phyloP scores from a whole-genome alignment of 2,329 filamentous ascomycete species.

The Alternaria consortialis region DNA sequence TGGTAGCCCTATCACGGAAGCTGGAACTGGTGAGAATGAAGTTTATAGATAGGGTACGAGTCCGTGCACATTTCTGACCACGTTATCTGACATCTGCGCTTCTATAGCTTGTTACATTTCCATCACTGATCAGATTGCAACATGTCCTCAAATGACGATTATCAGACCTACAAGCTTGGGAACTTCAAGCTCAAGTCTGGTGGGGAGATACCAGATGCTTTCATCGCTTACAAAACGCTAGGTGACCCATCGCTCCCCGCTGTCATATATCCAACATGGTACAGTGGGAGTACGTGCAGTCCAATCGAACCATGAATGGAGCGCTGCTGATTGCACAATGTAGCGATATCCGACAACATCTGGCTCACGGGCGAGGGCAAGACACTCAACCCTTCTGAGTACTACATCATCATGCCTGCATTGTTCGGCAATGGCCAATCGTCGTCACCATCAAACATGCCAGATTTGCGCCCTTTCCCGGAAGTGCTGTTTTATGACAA shows the following conservation, averaged over 20 bases:
- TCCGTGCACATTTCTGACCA: background rate
- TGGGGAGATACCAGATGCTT: conserved; percentile 67
- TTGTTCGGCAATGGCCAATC: conserved; percentile 76
- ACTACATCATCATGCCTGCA: conserved; percentile 74
- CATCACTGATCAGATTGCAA: background rate
- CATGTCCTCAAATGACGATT: conserved; percentile 46
- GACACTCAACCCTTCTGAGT: conserved; percentile 69
- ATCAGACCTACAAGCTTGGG: conserved; percentile 67
- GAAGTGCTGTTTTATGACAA: conserved; percentile 73
- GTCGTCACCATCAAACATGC: conserved; percentile 71
- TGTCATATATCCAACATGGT: conserved; percentile 82
- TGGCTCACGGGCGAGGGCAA: conserved; percentile 76
- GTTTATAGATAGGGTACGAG: background rate
- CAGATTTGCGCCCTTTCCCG: conserved; percentile 66
- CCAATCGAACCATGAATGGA: background rate
- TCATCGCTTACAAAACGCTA: conserved; percentile 80
- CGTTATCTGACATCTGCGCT: background rate
- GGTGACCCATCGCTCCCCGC: conserved; percentile 69
- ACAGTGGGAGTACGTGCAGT: conserved; percentile 63
- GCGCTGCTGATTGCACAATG: background rate
- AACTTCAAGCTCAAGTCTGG: conserved; percentile 74
- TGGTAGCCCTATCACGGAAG: conserved; percentile 1
- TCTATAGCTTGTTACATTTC: background rate
- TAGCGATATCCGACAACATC: conserved; percentile 72
- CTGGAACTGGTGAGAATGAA: background rate